Base-by-base conservation (phyloP, 768 basidiomycete species). In the Psilocybe azurescens region DNA sequence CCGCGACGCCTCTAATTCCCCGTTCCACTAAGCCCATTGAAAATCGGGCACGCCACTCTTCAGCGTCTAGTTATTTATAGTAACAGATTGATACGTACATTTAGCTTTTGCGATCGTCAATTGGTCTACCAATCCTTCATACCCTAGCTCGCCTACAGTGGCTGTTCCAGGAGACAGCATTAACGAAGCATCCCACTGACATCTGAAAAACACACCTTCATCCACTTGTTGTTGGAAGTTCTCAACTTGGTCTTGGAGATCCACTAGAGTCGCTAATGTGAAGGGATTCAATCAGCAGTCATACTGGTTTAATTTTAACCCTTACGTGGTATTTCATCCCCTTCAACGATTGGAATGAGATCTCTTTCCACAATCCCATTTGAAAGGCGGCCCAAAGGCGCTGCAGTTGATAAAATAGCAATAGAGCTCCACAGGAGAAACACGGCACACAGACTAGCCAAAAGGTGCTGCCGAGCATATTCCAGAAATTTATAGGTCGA, bases 191-290 rank as follows among this genome's bases (percentile, higher is more conserved):
- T 36, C 7, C 10, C 18, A 53, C 16, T 7, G 11, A 32, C 50
- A 5, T 14, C 32, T 36, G 14, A 9, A 4, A 32, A 38, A 63
- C 67, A 16, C 33, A 69, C 69, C 60, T 49, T 57, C 53, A 53
- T 66, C 56, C 2, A 64, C 58, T 51, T 61, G 67, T 20, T 66
- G 52, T 53, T 69, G 64, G 10, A 67, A 55, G 50, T 65, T 67
- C 55, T 65, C 48, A 16, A 58, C 65, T 33, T 67, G 67, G 48
- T 73, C 72, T 44, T 67, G 51, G 16, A 70, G 63, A 44, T 70
- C 68, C n/a, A 70, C 67, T 16, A 71, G 59, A 38, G 49, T 41
- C 18, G 69, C 70, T 71, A 36, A 1, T 32, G 5, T 20, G 30
- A 36, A 33, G 16, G 18, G 9, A 14, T 29, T 41, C 20, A 47